Conservation (phyloP, 108 stramenopile genomes). For the Parietichytrium sp. region DNA sequence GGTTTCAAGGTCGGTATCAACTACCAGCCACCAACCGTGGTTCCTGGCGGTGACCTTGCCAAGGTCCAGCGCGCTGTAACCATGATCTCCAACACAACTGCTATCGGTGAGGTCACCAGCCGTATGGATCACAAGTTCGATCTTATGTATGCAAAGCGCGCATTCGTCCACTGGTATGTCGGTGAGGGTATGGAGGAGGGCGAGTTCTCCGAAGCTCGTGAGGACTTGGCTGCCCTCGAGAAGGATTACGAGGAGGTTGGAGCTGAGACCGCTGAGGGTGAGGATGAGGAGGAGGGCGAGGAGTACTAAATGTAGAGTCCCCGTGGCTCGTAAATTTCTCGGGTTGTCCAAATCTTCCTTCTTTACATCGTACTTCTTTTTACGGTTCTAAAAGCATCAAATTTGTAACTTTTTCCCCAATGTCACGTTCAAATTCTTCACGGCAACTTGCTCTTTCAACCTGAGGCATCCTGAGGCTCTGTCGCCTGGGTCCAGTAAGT, state of each 20-base stretch:
- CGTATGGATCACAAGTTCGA: slow-evolving; percentile 99
- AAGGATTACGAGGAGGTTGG: slow-evolving; percentile 94
- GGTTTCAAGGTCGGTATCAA: slow-evolving; percentile 64
- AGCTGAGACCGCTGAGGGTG: slow-evolving; percentile 90
- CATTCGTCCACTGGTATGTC: slow-evolving; percentile 99
- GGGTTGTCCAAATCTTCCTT: no score
- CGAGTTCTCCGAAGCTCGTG: slow-evolving; percentile 98
- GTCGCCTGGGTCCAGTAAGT: no score
- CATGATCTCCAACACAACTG: slow-evolving; percentile 99
- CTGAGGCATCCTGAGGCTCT: no score
- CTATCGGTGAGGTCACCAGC: slow-evolving; percentile 93
- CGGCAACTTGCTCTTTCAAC: no score
- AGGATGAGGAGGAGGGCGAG: slow-evolving; percentile 83
- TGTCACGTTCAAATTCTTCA: no score
- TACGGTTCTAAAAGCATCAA: no score
- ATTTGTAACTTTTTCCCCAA: no score
- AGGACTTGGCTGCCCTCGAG: slow-evolving; percentile 97
- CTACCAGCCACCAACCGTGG: slow-evolving; percentile 56
- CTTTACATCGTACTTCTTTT: no score
- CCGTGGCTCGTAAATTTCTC: no score
- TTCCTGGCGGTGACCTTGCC: slow-evolving; percentile 85
- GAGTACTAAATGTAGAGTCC: slow-evolving; percentile 74
- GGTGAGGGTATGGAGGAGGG: slow-evolving; percentile 99
- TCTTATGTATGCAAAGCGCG: slow-evolving; percentile 99
- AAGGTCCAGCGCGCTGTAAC: slow-evolving; percentile 94